phyloP scores from a whole-genome alignment of 2,329 filamentous ascomycete genomes.

The Cytospora piceicola region DNA sequence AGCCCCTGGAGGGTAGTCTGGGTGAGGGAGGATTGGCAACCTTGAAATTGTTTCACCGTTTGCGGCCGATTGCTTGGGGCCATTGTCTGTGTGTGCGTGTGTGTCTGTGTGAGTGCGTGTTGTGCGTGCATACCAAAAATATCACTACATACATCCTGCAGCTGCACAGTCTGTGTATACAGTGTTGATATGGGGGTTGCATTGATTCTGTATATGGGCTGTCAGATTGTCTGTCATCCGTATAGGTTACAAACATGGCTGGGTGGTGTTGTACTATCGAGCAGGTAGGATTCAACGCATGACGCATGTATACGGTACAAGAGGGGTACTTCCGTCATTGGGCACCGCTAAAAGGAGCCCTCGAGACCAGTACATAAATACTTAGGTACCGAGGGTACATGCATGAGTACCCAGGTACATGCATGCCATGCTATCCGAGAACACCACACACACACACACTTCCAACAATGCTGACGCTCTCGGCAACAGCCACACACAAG shows the following conservation, averaged over 20 bases:
- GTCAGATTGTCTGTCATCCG: background rate
- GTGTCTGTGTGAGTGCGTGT: background rate
- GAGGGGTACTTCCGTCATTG: constrained; percentile 26
- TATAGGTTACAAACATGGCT: constrained; percentile 7
- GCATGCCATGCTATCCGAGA: constrained; percentile 15
- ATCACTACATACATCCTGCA: background rate
- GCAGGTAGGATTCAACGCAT: constrained; percentile 13
- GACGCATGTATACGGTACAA: constrained; percentile 8
- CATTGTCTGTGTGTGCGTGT: background rate
- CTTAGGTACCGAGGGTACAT: too few relatives aligned
- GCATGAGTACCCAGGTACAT: too few relatives aligned
- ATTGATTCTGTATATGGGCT: background rate
- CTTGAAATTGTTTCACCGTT: background rate
- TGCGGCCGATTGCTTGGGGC: background rate
- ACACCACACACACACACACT: constrained; percentile 1
- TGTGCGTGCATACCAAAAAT: background rate
- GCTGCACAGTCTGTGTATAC: background rate
- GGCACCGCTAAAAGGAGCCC: constrained; percentile 2
- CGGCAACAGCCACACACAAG: background rate
- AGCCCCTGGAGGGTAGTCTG: too few relatives aligned
- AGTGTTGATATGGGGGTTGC: background rate
- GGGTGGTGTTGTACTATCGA: too few relatives aligned
- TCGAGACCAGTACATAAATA: too few relatives aligned
- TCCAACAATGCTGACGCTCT: constrained; percentile 9
- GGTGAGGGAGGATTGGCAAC: background rate